These are phyloP conservation scores for Moniliophthora roreri DNA, from an alignment of 1,284 basidiomycete species.

Conservation along the genomic window DNA sequence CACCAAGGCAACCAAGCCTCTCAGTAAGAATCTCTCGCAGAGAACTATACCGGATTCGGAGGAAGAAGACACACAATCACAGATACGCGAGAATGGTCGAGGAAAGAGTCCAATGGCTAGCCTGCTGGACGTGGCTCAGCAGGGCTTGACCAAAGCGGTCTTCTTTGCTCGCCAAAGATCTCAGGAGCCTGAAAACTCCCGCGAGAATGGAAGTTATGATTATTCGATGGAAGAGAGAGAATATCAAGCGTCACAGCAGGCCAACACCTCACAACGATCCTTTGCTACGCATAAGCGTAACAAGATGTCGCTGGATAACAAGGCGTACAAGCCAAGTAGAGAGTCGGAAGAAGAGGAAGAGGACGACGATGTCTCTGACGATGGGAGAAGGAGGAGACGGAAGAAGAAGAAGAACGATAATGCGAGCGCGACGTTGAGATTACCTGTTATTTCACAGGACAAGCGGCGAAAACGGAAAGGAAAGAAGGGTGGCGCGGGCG, in stretches of 20 bases:
- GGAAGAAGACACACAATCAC: conserved; percentile 47
- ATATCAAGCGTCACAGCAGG: conserved; percentile 33
- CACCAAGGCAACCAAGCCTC: conserved; percentile 36
- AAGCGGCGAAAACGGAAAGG: conserved; percentile 36
- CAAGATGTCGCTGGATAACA: conserved; percentile 73
- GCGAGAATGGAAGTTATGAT: conserved; percentile 68
- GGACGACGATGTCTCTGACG: conserved; percentile 41
- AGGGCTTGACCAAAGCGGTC: conserved; percentile 47
- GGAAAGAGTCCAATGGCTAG: conserved; percentile 66
- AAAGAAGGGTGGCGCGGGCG: conserved; percentile 27
- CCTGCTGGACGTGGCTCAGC: conserved; percentile 51
- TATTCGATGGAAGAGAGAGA: conserved; percentile 74
- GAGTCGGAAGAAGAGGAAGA: conserved; percentile 59
- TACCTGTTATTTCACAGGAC: conserved; percentile 66
- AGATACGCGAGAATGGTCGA: conserved; percentile 32
- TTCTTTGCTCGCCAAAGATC: conserved; percentile 63
- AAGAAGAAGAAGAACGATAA: conserved; percentile 58
- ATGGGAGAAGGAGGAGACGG: conserved; percentile 34
- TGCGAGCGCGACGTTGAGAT: conserved; percentile 54
- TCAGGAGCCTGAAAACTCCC: conserved; percentile 45
- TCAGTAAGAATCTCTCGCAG: conserved; percentile 50
- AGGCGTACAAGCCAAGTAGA: conserved; percentile 73
- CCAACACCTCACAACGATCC: conserved; percentile 28
- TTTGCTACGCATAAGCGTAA: conserved; percentile 45
- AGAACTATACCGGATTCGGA: conserved; percentile 64